phyloP scores from a whole-genome alignment of 805 yeast genomes.

The Pichia scutulata region DNA sequence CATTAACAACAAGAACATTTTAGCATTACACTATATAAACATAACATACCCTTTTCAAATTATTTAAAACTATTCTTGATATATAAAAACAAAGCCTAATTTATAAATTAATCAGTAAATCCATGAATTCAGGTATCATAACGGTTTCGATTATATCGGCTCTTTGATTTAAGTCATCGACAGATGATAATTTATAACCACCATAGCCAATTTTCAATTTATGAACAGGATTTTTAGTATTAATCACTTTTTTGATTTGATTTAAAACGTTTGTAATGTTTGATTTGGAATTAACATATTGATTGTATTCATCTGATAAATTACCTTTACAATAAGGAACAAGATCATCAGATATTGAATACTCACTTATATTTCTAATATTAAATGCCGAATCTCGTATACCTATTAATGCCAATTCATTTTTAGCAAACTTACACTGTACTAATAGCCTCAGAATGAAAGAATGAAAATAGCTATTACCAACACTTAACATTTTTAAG shows the following conservation, averaged over 20 bases:
- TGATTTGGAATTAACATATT: conserved; percentile 3
- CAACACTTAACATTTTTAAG: conserved; percentile 3
- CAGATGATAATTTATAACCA: not conserved
- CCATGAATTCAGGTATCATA: conserved; percentile 1
- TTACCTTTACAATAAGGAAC: conserved; percentile 1
- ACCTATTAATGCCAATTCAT: conserved; percentile 10
- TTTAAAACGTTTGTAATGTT: conserved; percentile 6
- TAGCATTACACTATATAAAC: too few relatives aligned
- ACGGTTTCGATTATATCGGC: not conserved
- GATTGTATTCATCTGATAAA: conserved; percentile 7
- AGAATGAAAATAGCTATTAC: conserved; percentile 7
- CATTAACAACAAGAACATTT: not conserved
- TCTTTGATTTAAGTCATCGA: not conserved
- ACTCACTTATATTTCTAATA: conserved; percentile 8
- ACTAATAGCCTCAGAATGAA: conserved; percentile 5
- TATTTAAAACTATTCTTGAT: not conserved
- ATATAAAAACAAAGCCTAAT: not conserved
- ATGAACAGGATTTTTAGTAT: conserved; percentile 1
- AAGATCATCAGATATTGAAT: conserved; percentile 6
- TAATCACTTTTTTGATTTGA: conserved; percentile 1
- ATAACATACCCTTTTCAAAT: not conserved
- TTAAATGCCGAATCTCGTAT: conserved; percentile 12
- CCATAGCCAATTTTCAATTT: conserved; percentile 1
- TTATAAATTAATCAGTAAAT: not conserved
- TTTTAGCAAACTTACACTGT: conserved; percentile 13